These are phyloP conservation scores for Albatrellus sp. DNA, from an alignment of 1,284 basidiomycete genomes.

Conservation along the genomic window DNA sequence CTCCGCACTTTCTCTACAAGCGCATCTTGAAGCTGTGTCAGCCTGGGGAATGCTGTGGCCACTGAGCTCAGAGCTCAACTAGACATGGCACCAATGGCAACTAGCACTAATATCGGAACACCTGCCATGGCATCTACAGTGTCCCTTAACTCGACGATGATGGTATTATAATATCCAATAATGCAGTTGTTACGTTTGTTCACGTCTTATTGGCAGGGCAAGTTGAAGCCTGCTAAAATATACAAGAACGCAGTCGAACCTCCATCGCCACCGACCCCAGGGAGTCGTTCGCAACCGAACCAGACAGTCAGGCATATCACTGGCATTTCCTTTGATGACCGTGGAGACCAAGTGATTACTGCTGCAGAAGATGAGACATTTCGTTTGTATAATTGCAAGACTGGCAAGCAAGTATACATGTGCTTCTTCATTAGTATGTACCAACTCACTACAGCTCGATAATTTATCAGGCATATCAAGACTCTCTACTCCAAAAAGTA, in stretches of 20 bases:
- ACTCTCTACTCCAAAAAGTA: conserved; percentile 91
- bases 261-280: conserved; percentile 35
- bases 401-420: conserved; percentile 72
- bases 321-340: conserved; percentile 83
- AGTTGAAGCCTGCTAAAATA: conserved; percentile 81
- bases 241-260: conserved; percentile 71
- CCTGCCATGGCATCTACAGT: neutral
- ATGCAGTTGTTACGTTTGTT: conserved; percentile 3
- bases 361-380: conserved; percentile 92
- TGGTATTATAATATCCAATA: neutral
- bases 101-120: neutral
- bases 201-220: conserved; percentile 29
- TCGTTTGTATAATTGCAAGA: conserved; percentile 78
- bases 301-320: conserved; percentile 58
- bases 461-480: conserved; percentile 47
- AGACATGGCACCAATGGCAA: conserved; percentile 13
- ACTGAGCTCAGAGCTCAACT: no score
- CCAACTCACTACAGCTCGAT: conserved; percentile 13
- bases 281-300: conserved; percentile 25
- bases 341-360: conserved; percentile 78
- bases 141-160: neutral
- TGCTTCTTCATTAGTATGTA: conserved; percentile 12
- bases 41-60: conserved; percentile 9
- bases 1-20: conserved; percentile 14
- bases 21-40: conserved; percentile 7